These are phyloP conservation scores for Murraya koenigii DNA, from an alignment of 345 rosid genomes.

Conservation along the genomic window DNA sequence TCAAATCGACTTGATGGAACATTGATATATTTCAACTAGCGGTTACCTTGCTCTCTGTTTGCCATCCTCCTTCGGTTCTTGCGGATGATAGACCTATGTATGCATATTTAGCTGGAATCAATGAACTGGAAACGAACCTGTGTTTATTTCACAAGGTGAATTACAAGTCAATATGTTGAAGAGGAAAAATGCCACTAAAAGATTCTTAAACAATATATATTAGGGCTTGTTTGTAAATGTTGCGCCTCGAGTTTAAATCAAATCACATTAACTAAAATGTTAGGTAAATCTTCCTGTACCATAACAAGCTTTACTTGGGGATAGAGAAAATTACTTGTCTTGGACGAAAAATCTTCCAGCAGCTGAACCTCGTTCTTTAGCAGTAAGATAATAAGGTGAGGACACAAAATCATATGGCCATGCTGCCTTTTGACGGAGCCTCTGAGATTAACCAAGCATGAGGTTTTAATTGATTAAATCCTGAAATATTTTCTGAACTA, in stretches of 20 bases:
- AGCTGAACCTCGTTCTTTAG: conserved; percentile 29
- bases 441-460: conserved; percentile 22
- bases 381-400: conserved; percentile 30
- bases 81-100: conserved; percentile 32
- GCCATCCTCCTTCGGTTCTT: conserved; percentile 35
- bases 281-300: no score
- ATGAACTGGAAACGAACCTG: conserved; percentile 30
- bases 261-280: neutral
- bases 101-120: conserved; percentile 37
- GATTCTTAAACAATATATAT: neutral
- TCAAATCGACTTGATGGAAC: neutral
- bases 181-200: neutral
- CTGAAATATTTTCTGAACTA: neutral
- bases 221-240: neutral
- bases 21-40: no score
- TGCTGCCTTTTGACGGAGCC: conserved; percentile 31
- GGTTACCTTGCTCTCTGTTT: conserved; percentile 38
- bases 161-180: neutral
- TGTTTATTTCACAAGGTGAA: neutral
- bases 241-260: neutral
- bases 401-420: conserved; percentile 41
- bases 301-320: neutral
- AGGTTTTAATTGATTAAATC: neutral
- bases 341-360: conserved; percentile 31
- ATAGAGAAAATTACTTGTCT: conserved; percentile 20